These are phyloP conservation scores for Paramecium caudatum DNA, from an alignment of 73 alveolate species.

Conservation along the genomic window DNA sequence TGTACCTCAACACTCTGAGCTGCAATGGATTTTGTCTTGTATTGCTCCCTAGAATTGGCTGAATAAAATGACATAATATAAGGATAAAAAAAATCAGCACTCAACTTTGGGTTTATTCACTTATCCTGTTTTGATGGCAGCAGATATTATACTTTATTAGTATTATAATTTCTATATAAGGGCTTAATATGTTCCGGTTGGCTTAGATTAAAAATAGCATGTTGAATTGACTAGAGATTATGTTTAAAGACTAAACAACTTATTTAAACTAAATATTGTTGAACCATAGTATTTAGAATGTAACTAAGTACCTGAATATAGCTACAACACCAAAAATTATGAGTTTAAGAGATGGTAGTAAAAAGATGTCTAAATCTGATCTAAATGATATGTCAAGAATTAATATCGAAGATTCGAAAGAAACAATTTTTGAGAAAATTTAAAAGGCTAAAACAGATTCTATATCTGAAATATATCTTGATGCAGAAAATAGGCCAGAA, in stretches of 20 bases:
- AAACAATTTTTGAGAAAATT: conserved; percentile 77
- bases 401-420: conserved; percentile 87
- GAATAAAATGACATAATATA: conserved; percentile 90
- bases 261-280: conserved; percentile 72
- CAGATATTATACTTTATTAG: conserved; percentile 89
- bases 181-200: conserved; percentile 93
- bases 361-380: conserved; percentile 92
- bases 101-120: conserved; percentile 84
- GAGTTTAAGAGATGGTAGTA: conserved; percentile 87
- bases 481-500: conserved; percentile 81
- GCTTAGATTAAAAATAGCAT: conserved; percentile 92
- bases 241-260: conserved; percentile 82
- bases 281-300: conserved; percentile 80
- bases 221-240: conserved; percentile 88
- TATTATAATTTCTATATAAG: conserved; percentile 24
- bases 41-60: conserved; percentile 93
- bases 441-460: conserved; percentile 91
- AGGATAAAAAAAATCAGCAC: conserved; percentile 83
- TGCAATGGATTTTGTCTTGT: conserved; percentile 89
- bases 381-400: conserved; percentile 79
- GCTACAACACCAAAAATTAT: conserved; percentile 84
- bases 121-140: conserved; percentile 94
- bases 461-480: conserved; percentile 55
- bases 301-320: conserved; percentile 44
- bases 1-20: conserved; percentile 87